Evolutionary conservation across 345 rosid species (phyloP).

Genomic region (Abelmoschus esculentus): DNA sequence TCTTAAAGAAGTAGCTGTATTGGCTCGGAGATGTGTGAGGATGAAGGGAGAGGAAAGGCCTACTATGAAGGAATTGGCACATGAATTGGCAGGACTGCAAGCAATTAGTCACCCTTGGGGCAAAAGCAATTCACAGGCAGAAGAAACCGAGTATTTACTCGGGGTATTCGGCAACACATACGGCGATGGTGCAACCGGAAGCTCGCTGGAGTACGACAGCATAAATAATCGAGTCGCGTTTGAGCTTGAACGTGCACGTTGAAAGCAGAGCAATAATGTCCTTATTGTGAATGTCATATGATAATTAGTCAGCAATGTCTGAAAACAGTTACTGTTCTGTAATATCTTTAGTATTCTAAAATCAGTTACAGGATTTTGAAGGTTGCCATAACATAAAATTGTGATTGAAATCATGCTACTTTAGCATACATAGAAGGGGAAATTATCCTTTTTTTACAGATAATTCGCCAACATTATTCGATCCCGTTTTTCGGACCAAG

Average conservation of each 20-base stretch:
- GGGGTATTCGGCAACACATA: not conserved
- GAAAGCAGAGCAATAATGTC: not conserved
- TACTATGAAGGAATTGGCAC: not conserved
- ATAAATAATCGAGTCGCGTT: not conserved
- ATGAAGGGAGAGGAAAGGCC: constrained; percentile 6
- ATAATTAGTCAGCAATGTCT: too few relatives aligned
- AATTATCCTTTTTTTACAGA: not conserved
- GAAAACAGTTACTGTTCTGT: too few relatives aligned
- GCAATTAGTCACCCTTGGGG: not conserved
- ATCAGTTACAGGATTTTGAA: too few relatives aligned
- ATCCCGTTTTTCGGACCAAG: not conserved
- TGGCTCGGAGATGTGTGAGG: not conserved
- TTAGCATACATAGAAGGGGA: too few relatives aligned
- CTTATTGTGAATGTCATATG: not conserved
- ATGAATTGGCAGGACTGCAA: constrained; percentile 5
- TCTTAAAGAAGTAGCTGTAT: not conserved
- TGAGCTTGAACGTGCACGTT: not conserved
- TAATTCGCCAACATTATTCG: not conserved
- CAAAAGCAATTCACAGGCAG: not conserved
- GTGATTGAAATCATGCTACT: too few relatives aligned
- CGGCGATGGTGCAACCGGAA: not conserved
- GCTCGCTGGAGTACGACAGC: not conserved
- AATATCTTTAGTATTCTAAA: too few relatives aligned
- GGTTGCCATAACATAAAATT: too few relatives aligned
- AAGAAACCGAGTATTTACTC: not conserved